Conservation (phyloP, 31 red algal species). For the Pterothamnion heteromorphum region DNA sequence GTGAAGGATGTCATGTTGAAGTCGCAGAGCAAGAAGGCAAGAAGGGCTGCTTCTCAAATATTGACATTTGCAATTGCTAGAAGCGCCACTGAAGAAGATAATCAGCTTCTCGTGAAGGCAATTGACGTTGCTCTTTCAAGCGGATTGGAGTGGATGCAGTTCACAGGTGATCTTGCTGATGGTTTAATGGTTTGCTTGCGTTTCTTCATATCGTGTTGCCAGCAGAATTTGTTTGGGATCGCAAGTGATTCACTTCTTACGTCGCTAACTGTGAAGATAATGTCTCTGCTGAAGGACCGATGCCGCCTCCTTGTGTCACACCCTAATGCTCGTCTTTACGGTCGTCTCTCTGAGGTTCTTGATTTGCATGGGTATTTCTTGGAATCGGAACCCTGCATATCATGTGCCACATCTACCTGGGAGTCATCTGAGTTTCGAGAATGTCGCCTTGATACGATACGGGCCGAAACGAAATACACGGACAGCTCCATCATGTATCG, state of each 20-base stretch:
- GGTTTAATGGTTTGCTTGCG: conserved; percentile 56
- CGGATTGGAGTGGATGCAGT: conserved; percentile 60
- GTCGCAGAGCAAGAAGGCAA: conserved; percentile 45
- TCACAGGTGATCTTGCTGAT: conserved; percentile 56
- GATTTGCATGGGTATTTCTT: conserved; percentile 73
- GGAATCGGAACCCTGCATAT: conserved; percentile 71
- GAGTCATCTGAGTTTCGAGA: conserved; percentile 55
- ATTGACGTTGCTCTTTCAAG: conserved; percentile 45
- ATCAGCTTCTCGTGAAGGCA: conserved; percentile 26
- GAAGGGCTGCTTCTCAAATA: conserved; percentile 52
- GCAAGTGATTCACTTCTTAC: conserved; percentile 46
- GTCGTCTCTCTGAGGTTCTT: conserved; percentile 56
- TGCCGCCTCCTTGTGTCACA: conserved; percentile 63
- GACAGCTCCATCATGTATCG: conserved; percentile 80
- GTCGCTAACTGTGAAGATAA: conserved; percentile 39
- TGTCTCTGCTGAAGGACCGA: conserved; percentile 28
- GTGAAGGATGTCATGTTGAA: conserved; percentile 62
- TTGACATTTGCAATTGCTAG: conserved; percentile 46
- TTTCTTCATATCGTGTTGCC: conserved; percentile 58
- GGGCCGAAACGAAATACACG: conserved; percentile 79
- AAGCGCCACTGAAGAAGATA: neutral
- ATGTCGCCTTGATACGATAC: conserved; percentile 56
- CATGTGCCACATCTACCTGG: conserved; percentile 68
- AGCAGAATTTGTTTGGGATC: conserved; percentile 47
- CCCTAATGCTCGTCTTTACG: conserved; percentile 73